These are phyloP conservation scores for Phytophthora sp. DNA, from an alignment of 352 stramenopile genomes.

Conservation along the genomic window DNA sequence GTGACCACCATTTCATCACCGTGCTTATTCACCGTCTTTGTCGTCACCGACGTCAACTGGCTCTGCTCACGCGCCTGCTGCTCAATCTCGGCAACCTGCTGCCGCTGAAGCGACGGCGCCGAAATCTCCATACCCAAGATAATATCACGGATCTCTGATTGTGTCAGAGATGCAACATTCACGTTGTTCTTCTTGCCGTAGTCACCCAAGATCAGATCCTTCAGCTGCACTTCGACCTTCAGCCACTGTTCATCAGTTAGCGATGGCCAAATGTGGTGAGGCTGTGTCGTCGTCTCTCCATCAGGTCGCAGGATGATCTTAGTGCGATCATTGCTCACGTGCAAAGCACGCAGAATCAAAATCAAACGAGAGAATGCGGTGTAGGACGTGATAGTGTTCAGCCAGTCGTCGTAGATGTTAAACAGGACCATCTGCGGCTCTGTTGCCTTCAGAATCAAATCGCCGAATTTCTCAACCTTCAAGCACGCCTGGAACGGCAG, in stretches of 20 bases:
- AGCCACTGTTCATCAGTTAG: constrained; percentile 99
- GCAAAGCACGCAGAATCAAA: constrained; percentile 98
- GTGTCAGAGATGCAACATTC: constrained; percentile 99
- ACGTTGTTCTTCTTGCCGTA: constrained; percentile 99
- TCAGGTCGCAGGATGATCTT: constrained; percentile 98
- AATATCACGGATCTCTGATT: constrained; percentile 99
- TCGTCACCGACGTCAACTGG: constrained; percentile 98
- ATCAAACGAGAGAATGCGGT: constrained; percentile 99
- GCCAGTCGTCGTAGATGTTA: constrained; percentile 99
- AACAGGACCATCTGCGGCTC: constrained; percentile 99
- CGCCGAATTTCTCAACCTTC: constrained; percentile 99
- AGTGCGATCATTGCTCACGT: constrained; percentile 96
- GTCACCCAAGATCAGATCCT: constrained; percentile 99
- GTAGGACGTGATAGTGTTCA: constrained; percentile 99
- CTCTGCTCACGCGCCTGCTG: constrained; percentile 98
- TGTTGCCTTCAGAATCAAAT: constrained; percentile 99
- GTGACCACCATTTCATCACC: constrained; percentile 99
- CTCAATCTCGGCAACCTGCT: constrained; percentile 99
- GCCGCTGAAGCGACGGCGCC: constrained; percentile 97
- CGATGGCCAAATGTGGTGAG: constrained; percentile 99
- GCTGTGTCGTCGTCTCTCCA: constrained; percentile 98
- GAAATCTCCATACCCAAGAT: constrained; percentile 99
- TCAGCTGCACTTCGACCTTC: constrained; percentile 99
- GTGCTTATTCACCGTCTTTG: constrained; percentile 99
- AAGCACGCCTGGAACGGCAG: constrained; percentile 99